Evolutionary conservation across 1,284 basidiomycete genomes (phyloP).

Genomic region (Ustilago shanxiensis): DNA sequence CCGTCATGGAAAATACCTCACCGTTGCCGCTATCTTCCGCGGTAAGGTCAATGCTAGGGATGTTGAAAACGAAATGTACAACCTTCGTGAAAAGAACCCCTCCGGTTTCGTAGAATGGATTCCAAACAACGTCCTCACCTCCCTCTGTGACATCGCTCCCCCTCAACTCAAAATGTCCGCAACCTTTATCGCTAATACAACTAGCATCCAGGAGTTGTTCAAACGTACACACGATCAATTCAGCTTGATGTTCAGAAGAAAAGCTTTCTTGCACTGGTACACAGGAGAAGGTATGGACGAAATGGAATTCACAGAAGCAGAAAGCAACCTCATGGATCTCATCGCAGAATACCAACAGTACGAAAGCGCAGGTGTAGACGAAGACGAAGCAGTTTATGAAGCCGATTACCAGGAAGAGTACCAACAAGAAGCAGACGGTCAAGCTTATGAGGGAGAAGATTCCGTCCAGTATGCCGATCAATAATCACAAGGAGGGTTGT

Average conservation of each 20-base stretch:
- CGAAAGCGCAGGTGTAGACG: constrained; percentile 69
- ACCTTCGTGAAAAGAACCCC: constrained; percentile 65
- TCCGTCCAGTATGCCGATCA: constrained; percentile 45
- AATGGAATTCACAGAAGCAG: constrained; percentile 71
- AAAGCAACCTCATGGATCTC: constrained; percentile 68
- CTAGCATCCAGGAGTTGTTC: constrained; percentile 68
- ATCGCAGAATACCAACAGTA: constrained; percentile 72
- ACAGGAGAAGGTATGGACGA: constrained; percentile 71
- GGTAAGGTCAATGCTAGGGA: constrained; percentile 71
- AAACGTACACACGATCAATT: constrained; percentile 69
- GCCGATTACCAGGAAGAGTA: constrained; percentile 35
- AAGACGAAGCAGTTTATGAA: constrained; percentile 67
- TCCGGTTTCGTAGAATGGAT: constrained; percentile 70
- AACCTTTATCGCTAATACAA: constrained; percentile 70
- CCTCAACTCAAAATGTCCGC: constrained; percentile 68
- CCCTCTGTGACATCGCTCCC: constrained; percentile 67
- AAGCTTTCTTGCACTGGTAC: constrained; percentile 71
- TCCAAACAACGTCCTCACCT: constrained; percentile 69
- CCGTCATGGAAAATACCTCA: constrained; percentile 82
- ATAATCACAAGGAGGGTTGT: constrained; percentile 5
- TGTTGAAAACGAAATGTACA: constrained; percentile 69
- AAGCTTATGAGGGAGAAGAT: constrained; percentile 10
- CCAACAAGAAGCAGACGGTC: too few relatives aligned
- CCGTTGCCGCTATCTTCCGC: constrained; percentile 94
- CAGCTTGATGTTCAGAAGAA: constrained; percentile 69